These are phyloP conservation scores for Microsporum audouinii DNA, from an alignment of 2,329 filamentous ascomycete species.

Conservation along the genomic window DNA sequence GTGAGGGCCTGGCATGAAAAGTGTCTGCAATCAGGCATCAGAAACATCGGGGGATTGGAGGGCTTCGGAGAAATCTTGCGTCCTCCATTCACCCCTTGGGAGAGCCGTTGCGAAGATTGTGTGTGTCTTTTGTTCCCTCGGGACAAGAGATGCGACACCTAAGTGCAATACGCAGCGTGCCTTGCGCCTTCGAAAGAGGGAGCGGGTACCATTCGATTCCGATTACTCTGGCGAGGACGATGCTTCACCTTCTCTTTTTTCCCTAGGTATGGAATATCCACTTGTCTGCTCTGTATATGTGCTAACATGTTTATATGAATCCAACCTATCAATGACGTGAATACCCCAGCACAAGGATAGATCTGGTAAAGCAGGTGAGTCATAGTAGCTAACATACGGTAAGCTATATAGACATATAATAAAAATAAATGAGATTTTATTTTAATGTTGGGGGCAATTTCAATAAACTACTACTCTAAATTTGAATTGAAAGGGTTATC, in stretches of 20 bases:
- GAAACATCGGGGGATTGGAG: constrained; percentile 62
- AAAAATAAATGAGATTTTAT: background rate
- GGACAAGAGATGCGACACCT: constrained; percentile 51
- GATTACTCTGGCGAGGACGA: constrained; percentile 79
- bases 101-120: constrained; percentile 92
- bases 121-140: constrained; percentile 29
- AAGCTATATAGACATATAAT: background rate
- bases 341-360: background rate
- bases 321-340: background rate
- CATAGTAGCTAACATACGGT: background rate
- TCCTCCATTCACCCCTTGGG: constrained; percentile 55
- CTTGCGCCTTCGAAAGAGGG: constrained; percentile 23
- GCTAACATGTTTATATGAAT: background rate
- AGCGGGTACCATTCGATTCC: constrained; percentile 70
- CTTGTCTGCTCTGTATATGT: background rate
- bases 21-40: constrained; percentile 76
- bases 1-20: constrained; percentile 74
- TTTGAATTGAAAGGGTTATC: background rate
- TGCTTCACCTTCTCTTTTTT: constrained; percentile 48
- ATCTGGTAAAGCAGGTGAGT: background rate
- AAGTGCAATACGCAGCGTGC: constrained; percentile 73
- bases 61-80: constrained; percentile 24
- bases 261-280: constrained; percentile 37
- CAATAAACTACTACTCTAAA: background rate
- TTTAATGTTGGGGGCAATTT: background rate